Conservation (phyloP, 2,329 filamentous ascomycete genomes). For the Ceratocystis alfenasii region DNA sequence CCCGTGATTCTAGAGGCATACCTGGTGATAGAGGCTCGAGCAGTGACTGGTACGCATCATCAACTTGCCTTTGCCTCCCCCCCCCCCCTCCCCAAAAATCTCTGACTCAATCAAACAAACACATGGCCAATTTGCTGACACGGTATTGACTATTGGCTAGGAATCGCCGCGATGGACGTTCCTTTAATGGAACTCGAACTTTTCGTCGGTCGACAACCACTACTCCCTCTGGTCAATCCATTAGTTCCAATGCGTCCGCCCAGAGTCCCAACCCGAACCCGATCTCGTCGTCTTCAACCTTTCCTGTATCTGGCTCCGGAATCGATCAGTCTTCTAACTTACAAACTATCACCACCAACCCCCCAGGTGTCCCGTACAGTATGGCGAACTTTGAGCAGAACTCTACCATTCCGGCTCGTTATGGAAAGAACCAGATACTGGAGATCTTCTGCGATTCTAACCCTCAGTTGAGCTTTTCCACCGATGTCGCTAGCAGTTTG, state of each 20-base stretch:
- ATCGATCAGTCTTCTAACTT: conserved; percentile 24
- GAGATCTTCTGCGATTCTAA: conserved; percentile 48
- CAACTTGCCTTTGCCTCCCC: background rate
- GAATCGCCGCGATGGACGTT: conserved; percentile 46
- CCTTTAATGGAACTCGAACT: conserved; percentile 51
- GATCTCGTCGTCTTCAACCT: conserved; percentile 29
- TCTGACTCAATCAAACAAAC: conserved; percentile 7
- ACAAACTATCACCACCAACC: background rate
- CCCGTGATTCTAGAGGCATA: conserved; percentile 46
- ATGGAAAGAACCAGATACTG: conserved; percentile 68
- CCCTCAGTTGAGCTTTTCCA: conserved; percentile 37
- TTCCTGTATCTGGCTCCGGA: conserved; percentile 31
- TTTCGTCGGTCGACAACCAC: conserved; percentile 53
- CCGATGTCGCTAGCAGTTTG: conserved; percentile 31
- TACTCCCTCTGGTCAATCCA: conserved; percentile 36
- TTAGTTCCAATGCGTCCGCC: conserved; percentile 31
- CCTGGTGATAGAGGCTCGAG: conserved; percentile 32
- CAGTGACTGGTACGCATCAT: conserved; percentile 19
- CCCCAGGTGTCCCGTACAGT: conserved; percentile 6
- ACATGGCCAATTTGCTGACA: background rate
- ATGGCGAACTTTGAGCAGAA: conserved; percentile 7
- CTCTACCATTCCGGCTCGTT: conserved; percentile 42
- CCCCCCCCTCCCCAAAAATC: background rate
- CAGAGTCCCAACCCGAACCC: conserved; percentile 27
- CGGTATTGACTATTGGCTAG: conserved; percentile 29